Conservation (phyloP, 2,329 filamentous ascomycete species). For the Calonectria pseudoreteaudii region DNA sequence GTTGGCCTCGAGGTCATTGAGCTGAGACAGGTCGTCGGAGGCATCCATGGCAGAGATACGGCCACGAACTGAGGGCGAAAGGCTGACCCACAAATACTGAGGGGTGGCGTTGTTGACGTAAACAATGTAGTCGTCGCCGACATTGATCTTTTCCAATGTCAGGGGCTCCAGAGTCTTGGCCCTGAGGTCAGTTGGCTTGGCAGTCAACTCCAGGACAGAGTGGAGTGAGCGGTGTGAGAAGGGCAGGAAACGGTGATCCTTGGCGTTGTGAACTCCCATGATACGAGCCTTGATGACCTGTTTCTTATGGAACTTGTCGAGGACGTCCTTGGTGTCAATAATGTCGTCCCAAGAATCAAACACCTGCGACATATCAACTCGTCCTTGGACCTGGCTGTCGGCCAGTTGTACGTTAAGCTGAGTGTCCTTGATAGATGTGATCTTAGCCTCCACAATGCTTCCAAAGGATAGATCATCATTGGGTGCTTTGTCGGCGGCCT, state of each 20-base stretch:
- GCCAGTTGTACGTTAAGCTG: constrained; percentile 92
- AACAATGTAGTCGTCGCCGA: constrained; percentile 79
- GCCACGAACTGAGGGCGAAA: constrained; percentile 89
- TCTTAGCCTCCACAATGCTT: constrained; percentile 78
- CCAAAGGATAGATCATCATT: constrained; percentile 79
- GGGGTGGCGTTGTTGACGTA: constrained; percentile 92
- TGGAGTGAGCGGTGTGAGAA: constrained; percentile 87
- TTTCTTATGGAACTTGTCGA: constrained; percentile 78
- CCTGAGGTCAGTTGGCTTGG: constrained; percentile 77
- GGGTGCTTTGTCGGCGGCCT: constrained; percentile 44
- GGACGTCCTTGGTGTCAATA: constrained; percentile 81
- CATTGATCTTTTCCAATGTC: constrained; percentile 77
- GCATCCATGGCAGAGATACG: constrained; percentile 86
- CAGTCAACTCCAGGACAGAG: constrained; percentile 87
- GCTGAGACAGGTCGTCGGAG: constrained; percentile 84
- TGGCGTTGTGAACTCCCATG: constrained; percentile 88
- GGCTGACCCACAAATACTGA: constrained; percentile 87
- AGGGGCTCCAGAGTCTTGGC: constrained; percentile 61
- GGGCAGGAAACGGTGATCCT: constrained; percentile 90
- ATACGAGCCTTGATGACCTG: constrained; percentile 80
- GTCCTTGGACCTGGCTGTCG: constrained; percentile 80
- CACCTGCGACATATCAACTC: constrained; percentile 89
- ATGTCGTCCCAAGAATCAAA: constrained; percentile 93
- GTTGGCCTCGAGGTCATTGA: constrained; percentile 80
- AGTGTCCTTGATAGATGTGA: constrained; percentile 88